Evolutionary conservation across 140 eudicot species (phyloP).

Genomic region (Senecio squalidus): DNA sequence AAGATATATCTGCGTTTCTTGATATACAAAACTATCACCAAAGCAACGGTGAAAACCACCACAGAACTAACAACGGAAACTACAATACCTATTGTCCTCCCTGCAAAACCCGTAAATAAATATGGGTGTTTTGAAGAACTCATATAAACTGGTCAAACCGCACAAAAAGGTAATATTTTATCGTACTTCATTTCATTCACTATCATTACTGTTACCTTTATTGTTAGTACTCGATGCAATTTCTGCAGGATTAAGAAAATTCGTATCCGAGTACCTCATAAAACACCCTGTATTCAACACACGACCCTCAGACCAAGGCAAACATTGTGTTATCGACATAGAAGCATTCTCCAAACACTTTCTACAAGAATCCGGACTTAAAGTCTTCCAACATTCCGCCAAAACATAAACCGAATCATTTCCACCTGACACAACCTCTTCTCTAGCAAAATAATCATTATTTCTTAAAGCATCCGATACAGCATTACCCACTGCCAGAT

Average conservation of each 20-base stretch:
- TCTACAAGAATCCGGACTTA: conserved; percentile 30
- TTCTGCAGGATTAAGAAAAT: conserved; percentile 37
- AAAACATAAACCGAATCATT: conserved; percentile 28
- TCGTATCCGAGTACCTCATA: conserved; percentile 45
- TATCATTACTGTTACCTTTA: conserved; percentile 12
- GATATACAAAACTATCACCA: conserved; percentile 32
- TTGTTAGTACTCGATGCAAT: conserved; percentile 32
- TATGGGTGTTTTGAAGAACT: too few relatives aligned
- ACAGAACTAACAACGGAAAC: conserved; percentile 48
- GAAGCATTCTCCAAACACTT: conserved; percentile 45
- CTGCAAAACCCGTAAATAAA: conserved; percentile 28
- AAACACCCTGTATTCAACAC: conserved; percentile 52
- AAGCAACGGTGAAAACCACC: conserved; percentile 35
- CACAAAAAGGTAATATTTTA: too few relatives aligned
- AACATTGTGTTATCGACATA: conserved; percentile 23
- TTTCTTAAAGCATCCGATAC: conserved; percentile 31
- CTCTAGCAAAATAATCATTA: conserved; percentile 17
- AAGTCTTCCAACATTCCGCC: conserved; percentile 50
- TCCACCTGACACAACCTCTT: conserved; percentile 3
- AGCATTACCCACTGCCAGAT: conserved; percentile 40
- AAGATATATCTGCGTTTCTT: conserved; percentile 45
- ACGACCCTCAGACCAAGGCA: conserved; percentile 47
- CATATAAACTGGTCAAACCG: too few relatives aligned
- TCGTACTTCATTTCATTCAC: too few relatives aligned
- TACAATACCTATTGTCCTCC: conserved; percentile 34